A percentile compares a stretch with the other conserved stretches of the same genome.
These are phyloP conservation scores for Parasitella parasitica DNA, from an alignment of 371 early-diverging fungal genomes.

Conservation along the genomic window DNA sequence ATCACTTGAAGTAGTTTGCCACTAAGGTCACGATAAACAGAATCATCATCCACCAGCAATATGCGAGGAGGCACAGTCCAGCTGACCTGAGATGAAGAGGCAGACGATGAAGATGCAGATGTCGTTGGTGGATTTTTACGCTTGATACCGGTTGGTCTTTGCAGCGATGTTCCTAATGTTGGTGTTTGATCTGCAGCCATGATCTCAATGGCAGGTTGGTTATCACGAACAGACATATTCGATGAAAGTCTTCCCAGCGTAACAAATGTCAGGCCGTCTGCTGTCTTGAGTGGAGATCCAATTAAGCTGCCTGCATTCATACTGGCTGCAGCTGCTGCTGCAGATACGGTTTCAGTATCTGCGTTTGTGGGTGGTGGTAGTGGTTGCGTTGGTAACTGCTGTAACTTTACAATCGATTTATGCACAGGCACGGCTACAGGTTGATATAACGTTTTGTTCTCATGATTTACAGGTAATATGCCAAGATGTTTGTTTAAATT, in stretches of 20 bases:
- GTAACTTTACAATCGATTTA: neutral
- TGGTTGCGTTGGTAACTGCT: neutral
- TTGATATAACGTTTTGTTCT: neutral
- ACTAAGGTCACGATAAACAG: conserved; percentile 64
- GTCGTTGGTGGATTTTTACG: conserved; percentile 15
- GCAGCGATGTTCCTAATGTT: conserved; percentile 7
- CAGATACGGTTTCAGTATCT: conserved; percentile 16
- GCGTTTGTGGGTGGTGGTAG: neutral
- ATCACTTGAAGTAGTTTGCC: conserved; percentile 63
- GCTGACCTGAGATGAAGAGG: conserved; percentile 24
- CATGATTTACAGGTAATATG: neutral
- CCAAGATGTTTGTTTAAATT: conserved; percentile 4
- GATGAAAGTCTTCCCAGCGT: conserved; percentile 48
- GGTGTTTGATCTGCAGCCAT: conserved; percentile 30
- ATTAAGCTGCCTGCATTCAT: conserved; percentile 50
- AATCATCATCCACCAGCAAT: conserved; percentile 79
- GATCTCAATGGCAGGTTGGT: conserved; percentile 39
- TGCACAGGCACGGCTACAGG: neutral
- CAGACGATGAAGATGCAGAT: conserved; percentile 3
- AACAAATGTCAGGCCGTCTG: conserved; percentile 51
- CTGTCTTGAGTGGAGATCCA: conserved; percentile 40
- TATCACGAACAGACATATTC: conserved; percentile 33
- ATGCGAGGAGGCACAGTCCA: conserved; percentile 74
- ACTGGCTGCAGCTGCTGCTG: conserved; percentile 40
- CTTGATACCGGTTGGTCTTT: conserved; percentile 4